A percentile compares a stretch with the other conserved stretches of the same genome.
phyloP scores from a whole-genome alignment of 495 filamentous ascomycete species.

The Amphirosellinia nigrospora region DNA sequence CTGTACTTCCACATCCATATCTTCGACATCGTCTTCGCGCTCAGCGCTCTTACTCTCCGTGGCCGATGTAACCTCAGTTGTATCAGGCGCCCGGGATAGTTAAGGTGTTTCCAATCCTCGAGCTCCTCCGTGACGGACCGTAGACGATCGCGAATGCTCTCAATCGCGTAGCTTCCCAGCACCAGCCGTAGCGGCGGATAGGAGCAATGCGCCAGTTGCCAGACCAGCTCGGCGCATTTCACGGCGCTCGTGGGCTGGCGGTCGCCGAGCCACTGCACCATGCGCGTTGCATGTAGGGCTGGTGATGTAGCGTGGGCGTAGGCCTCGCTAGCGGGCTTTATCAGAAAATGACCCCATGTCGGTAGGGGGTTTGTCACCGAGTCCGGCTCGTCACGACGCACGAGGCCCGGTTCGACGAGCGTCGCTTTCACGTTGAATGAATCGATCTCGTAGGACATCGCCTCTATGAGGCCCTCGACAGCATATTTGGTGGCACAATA shows the following conservation, averaged over 20 bases:
- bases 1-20: conserved; percentile 32
- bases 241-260: conserved; percentile 90
- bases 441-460: conserved; percentile 93
- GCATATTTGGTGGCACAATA: conserved; percentile 98
- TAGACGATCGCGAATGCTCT: conserved; percentile 89
- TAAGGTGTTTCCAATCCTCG: conserved; percentile 87
- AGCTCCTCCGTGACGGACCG: conserved; percentile 93
- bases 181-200: conserved; percentile 87
- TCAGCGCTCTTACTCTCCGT: conserved; percentile 34
- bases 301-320: conserved; percentile 80
- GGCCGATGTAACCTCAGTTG: conserved; percentile 3
- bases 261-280: conserved; percentile 95
- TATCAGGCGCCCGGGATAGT: conserved; percentile 52
- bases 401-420: conserved; percentile 87
- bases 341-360: conserved; percentile 88
- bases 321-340: conserved; percentile 82
- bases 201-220: conserved; percentile 92
- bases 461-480: conserved; percentile 92
- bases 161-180: conserved; percentile 90
- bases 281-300: conserved; percentile 85
- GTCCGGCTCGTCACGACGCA: conserved; percentile 73
- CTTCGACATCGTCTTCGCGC: conserved; percentile 40
- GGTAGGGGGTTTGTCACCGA: conserved; percentile 62
- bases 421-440: conserved; percentile 90
- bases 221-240: conserved; percentile 93